Evolutionary conservation across 805 yeast species (phyloP), one percentile per base, ranked within the genome.

Genomic region (Ogataea paraovalis): DNA sequence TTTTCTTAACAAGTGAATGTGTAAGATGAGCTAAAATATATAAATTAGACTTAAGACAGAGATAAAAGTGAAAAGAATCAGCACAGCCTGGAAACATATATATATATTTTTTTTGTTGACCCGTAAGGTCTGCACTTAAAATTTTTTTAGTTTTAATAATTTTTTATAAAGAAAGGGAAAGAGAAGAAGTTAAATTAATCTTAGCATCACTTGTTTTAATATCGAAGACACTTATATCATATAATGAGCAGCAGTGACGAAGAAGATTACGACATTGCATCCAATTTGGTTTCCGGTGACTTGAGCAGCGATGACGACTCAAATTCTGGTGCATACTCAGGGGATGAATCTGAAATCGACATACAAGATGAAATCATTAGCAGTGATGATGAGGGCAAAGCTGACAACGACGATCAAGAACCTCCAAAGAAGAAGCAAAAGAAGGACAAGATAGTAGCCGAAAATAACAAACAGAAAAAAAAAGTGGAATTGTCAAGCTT

Each of bases 251-350:
- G 53, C 36, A 54, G 59, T 42, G 65, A 60, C 48, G 79, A 72
- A 56, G 81, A 74, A 49, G 81, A 72, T 5, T 75, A 69, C 59
- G 89, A 85, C 60, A 85, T 84, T 56, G 85, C 86, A 21, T 71
- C 78, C 16, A 72, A 79, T 44, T 72, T 85, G 46, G 84, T 83
- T 0, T 59, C 79, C 33, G 69, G 70, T 33, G 68, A 50, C 41
- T 43, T 44, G n/a, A 54, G 53, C 38, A 52, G 49, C 45, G 58
- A 52, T 18, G 44, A 43, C 23, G 56, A 48, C 14, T 41, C 49
- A 9, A 55, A 49, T 36, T 42, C 44, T 39, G 60, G 53, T 22
- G 41, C 40, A 7, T 44, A 54, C 50, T 49, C 52, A 25, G 65
- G 63, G 49, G 65, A 58, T 37, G 74, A 59, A 14, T 63, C 41